Evolutionary conservation across 805 yeast species (phyloP).

Genomic region (Ogataea kodamae): DNA sequence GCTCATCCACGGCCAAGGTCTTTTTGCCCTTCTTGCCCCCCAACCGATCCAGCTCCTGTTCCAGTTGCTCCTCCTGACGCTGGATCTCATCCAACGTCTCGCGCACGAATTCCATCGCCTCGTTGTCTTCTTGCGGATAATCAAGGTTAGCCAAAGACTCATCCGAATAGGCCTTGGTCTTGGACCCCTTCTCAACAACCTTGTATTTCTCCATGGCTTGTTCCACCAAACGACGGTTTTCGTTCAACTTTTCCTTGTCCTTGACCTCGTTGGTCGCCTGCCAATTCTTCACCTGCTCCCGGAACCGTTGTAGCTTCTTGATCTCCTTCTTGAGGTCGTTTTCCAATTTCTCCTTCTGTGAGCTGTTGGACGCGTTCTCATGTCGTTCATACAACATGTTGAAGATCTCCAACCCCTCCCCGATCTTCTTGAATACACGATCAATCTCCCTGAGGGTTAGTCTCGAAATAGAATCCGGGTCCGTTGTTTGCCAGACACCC

Average conservation of each 20-base stretch:
- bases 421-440: slow-evolving; percentile 57
- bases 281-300: slow-evolving; percentile 62
- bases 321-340: slow-evolving; percentile 56
- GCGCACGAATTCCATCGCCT: slow-evolving; percentile 66
- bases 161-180: slow-evolving; percentile 56
- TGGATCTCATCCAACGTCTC: slow-evolving; percentile 73
- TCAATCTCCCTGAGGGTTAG: slow-evolving; percentile 47
- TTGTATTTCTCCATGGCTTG: slow-evolving; percentile 60
- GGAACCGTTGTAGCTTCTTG: slow-evolving; percentile 53
- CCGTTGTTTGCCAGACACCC: slow-evolving; percentile 1
- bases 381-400: slow-evolving; percentile 56
- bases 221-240: slow-evolving; percentile 40
- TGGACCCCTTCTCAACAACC: slow-evolving; percentile 53
- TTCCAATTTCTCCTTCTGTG: slow-evolving; percentile 57
- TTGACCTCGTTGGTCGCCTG: slow-evolving; percentile 52
- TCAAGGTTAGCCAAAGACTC: slow-evolving; percentile 49
- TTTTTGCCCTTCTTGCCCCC: slow-evolving; percentile 51
- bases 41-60: slow-evolving; percentile 63
- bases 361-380: slow-evolving; percentile 43
- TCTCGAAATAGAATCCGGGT: slow-evolving; percentile 3
- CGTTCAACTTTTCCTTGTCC: slow-evolving; percentile 42
- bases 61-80: slow-evolving; percentile 74
- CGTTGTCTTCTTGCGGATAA: slow-evolving; percentile 68
- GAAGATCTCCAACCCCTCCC: slow-evolving; percentile 53
- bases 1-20: slow-evolving; percentile 40